phyloP scores from a whole-genome alignment of 2,329 filamentous ascomycete species.

The Fusarium falciforme region DNA sequence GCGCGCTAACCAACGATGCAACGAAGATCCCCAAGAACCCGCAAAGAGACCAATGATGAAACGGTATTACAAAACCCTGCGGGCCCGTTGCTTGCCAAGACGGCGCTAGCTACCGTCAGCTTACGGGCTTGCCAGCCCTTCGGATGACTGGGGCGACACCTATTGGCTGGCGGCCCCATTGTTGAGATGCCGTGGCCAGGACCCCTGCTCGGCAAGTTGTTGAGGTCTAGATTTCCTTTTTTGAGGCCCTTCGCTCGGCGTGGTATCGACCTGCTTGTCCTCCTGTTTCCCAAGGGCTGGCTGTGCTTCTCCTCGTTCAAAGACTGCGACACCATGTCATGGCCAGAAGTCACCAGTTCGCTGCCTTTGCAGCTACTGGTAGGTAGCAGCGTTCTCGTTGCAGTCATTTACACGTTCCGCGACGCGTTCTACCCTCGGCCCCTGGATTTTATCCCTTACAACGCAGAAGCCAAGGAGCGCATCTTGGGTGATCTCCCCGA shows the following conservation, averaged over 20 bases:
- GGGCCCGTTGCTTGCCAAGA: not conserved
- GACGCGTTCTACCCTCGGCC: constrained; percentile 18
- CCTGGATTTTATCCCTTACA: constrained; percentile 22
- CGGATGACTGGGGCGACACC: not conserved
- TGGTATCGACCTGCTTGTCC: not conserved
- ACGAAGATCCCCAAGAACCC: not conserved
- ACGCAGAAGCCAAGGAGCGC: constrained; percentile 20
- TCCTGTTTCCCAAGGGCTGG: not conserved
- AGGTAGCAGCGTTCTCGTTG: constrained; percentile 6
- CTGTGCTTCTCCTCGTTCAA: not conserved
- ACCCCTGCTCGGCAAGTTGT: not conserved
- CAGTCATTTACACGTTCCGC: constrained; percentile 16
- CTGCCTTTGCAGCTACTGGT: not conserved
- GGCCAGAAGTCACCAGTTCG: not conserved
- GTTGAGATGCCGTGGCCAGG: not conserved
- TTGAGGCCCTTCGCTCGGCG: not conserved
- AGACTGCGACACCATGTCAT: not conserved
- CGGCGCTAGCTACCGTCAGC: not conserved
- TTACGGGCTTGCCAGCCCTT: not conserved
- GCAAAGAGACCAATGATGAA: not conserved
- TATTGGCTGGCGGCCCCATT: not conserved
- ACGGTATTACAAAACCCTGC: not conserved
- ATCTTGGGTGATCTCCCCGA: constrained; percentile 23
- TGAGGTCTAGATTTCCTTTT: not conserved
- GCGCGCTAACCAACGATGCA: not conserved